These are phyloP conservation scores for Paraphoma chrysanthemicola DNA, from an alignment of 2,329 filamentous ascomycete species.

Conservation along the genomic window DNA sequence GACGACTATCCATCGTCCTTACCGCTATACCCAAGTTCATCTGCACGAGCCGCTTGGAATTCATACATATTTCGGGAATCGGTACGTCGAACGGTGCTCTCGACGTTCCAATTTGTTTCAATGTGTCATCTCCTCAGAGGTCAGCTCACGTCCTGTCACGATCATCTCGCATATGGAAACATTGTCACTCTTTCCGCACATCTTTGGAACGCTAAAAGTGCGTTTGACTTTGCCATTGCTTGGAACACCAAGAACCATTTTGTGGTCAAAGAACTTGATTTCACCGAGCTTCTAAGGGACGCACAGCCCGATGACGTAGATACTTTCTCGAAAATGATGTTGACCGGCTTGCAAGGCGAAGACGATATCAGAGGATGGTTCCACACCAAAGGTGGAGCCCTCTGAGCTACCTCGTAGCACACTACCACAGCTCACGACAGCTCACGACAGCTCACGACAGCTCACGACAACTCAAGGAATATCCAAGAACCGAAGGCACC, in stretches of 20 bases:
- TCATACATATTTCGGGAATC: slow-evolving; percentile 63
- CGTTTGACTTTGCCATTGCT: slow-evolving; percentile 39
- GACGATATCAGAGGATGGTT: slow-evolving; percentile 43
- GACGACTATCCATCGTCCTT: slow-evolving; percentile 28
- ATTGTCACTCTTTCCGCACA: slow-evolving; percentile 34
- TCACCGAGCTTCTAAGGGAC: slow-evolving; percentile 26
- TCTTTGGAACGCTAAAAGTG: slow-evolving; percentile 37
- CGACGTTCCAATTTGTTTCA: slow-evolving; percentile 55
- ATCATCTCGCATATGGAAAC: slow-evolving; percentile 11
- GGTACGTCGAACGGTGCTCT: slow-evolving; percentile 59
- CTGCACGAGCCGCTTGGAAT: slow-evolving; percentile 54
- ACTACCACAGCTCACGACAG: background rate
- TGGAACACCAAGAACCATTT: slow-evolving; percentile 42
- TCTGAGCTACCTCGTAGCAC: slow-evolving; percentile 3
- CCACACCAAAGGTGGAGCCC: slow-evolving; percentile 22
- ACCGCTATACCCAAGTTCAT: slow-evolving; percentile 50
- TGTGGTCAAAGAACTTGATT: slow-evolving; percentile 37
- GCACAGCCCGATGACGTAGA: slow-evolving; percentile 38
- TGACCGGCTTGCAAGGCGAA: slow-evolving; percentile 33
- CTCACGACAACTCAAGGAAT: background rate
- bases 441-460: background rate
- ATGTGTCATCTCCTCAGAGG: slow-evolving; percentile 29
- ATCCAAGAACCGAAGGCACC: background rate
- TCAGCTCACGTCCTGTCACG: slow-evolving; percentile 17
- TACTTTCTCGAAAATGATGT: slow-evolving; percentile 35